Base-by-base conservation (phyloP, 495 filamentous ascomycete species). In the Penicillium egyptiacum region DNA sequence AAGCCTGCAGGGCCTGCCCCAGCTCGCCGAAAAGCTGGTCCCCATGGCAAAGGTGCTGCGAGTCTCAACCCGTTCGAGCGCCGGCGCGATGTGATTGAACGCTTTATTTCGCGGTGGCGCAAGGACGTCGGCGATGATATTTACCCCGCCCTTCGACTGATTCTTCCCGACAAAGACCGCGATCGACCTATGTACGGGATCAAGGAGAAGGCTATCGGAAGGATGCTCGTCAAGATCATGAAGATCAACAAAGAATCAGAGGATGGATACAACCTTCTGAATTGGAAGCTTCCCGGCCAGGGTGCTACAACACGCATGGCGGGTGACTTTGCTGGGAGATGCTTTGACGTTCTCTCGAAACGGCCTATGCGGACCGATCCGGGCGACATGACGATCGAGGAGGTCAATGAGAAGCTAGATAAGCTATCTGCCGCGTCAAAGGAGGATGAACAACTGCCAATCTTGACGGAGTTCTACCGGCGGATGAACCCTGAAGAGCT, bases 131-230 rank as follows among this genome's bases (percentile, higher is more conserved):
- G 94, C 45, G 77, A 88, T 62, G 92, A 98, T 67, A 89, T 98
- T 59, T 96, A 95, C 72, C 95, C 95, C 3, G 92, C 91, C 19
- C 84, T 98, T 70, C 83, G 94, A 33, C 79, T 98, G 49, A 95
- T 98, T 62, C 75, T 96, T n/a, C 91, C 92, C 0, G 90, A 93
- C 62, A 96, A 96, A 66, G 94, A 98, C 65, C 82, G 92, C 31
- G 92, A 98, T 57, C 83, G 94, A 33, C 88, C 89, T 33, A 92
- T 96, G 83, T 98, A 98, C 64, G 90, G 92, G 4, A 79, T 98
- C 28, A 98, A 98, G 70, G 94, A 98, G 75, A 91, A 89, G 70
- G 83, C 83, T 16, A 92, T 98, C 53, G 92, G 86, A 4, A 96
- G 89, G 62, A 71, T 98, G 40, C 76, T 98, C 5, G 90, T 98